Evolutionary conservation across 2,329 filamentous ascomycete species (phyloP), one percentile per base, ranked within the genome.

Genomic region (Xylariaceae sp.): DNA sequence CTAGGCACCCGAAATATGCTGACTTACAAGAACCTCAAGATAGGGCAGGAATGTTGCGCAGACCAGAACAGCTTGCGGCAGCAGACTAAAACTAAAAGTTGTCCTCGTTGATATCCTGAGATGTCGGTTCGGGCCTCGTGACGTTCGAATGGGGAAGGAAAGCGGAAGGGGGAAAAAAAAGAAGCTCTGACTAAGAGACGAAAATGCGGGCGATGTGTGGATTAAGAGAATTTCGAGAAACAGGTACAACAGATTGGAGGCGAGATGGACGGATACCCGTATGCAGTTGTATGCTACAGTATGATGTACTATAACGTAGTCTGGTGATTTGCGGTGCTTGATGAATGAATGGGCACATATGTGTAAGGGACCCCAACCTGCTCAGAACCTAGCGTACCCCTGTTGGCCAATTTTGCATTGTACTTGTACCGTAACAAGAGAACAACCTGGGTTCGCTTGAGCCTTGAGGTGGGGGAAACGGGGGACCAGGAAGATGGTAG

Each of bases 251-350:
- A 61, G 61, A 56, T 59, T 63, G 51, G 58, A 63, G 52, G 52
- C 55, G 57, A 66, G 60, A 64, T 65, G 65, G 59, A 58, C 52
- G 48, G 63, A 64, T 58, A 56, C 50, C 54, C 59, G 52, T 59
- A 61, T 55, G 50, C 51, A 57, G 40, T 52, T 53, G 42, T 52
- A 45, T 60, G 54, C 56, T 61, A 58, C 57, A 44, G 56, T 60
- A 63, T 63, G 57, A 60, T 66, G 64, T 66, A 65, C 62, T 56
- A 65, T 65, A 54, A 59, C 46, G 50, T 46, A 50, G 48, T 37
- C 48, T 48, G 45, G 53, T 23, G 48, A 52, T 52, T 51, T 56
- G 44, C 48, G 44, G 48, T 46, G 42, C 47, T 55, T 44, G 29
- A 44, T 53, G 55, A 54, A 44, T 53, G 55, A 54, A 60, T 59